Evolutionary conservation across 2,329 filamentous ascomycete species (phyloP).

Genomic region (Aspergillus brasiliensis): DNA sequence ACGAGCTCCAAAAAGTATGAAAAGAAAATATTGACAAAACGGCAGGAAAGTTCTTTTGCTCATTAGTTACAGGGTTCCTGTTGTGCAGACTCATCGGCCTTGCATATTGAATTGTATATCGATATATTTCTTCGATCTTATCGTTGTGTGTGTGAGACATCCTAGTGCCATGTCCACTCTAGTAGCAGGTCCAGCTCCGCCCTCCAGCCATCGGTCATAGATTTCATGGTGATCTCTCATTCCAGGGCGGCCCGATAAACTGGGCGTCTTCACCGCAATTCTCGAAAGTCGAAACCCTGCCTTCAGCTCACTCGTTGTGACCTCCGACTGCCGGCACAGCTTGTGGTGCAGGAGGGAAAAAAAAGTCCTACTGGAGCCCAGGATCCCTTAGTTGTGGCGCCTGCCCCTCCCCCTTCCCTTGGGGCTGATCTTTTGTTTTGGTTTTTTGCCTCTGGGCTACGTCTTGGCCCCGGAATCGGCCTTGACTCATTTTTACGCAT

Average conservation of each 20-base stretch:
- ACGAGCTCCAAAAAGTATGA: background rate
- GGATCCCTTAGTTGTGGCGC: conserved; percentile 2
- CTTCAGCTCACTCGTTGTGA: conserved; percentile 3
- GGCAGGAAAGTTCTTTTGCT: background rate
- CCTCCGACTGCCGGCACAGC: conserved; percentile 8
- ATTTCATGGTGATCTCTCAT: conserved; percentile 9
- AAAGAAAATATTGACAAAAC: no score
- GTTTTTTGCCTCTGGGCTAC: conserved; percentile 7
- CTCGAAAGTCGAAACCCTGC: background rate
- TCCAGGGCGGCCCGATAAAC: conserved; percentile 5
- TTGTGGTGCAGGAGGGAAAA: conserved; percentile 14
- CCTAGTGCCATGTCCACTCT: background rate
- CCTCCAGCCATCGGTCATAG: background rate
- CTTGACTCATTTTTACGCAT: conserved; percentile 13
- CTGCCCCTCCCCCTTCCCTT: conserved; percentile 3
- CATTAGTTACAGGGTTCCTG: conserved; percentile 16
- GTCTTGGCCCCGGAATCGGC: conserved; percentile 8
- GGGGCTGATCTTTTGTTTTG: conserved; percentile 23
- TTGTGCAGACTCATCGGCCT: conserved; percentile 16
- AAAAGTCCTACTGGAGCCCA: conserved; percentile 5
- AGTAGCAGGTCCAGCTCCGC: background rate
- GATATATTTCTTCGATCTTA: conserved; percentile 14
- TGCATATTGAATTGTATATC: conserved; percentile 16
- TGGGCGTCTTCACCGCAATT: conserved; percentile 18
- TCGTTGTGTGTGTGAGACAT: conserved; percentile 7